Base-by-base conservation (phyloP, 495 filamentous ascomycete species). In the Beverwykella pulmonaria region DNA sequence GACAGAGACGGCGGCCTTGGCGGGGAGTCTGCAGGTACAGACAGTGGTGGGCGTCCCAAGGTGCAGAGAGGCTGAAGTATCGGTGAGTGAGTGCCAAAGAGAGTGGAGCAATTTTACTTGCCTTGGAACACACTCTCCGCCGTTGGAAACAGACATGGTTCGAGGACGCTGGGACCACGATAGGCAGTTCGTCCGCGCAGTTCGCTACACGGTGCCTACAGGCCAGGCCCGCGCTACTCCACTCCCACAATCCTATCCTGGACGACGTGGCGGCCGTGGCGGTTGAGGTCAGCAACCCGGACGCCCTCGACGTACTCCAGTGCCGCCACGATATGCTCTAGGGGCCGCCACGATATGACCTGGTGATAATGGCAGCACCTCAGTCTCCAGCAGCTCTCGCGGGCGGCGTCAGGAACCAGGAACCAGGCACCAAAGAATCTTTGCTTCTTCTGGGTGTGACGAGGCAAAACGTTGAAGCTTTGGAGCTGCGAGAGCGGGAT, bases 51-150 rank as follows among this genome's bases (percentile, higher is more conserved):
- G 53, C 19, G 48, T 26, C 12, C 48, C 5, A 10, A 4, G 44
- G 4, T 6, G 20, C 29, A 53, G 9, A 19, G 65, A 71, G 69
- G 68, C 68, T 66, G 68, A 70, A 70, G 52, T 70, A 70, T 70
- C 69, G 65, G 69, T 68, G 69, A 71, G 57, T 59, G 32, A 27
- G 8, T 2, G n/a, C 59, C 46, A 64, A 34, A 34, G 32, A 53
- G 60, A n/a, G 27, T 19, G 61, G 64, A 49, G 59, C 58, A 68
- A 71, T 71, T 59, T 71, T 68, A 59, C 58, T 48, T 54, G 64
- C 56, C 54, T 67, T 61, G 46, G 48, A 48, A 48, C 25, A 48
- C 25, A 36, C 54, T 49, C 41, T 32, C 65, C 52, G 50, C 50
- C 63, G 67, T 65, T 65, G 61, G 60, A 48, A 68, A 47, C 59